Base-by-base conservation (phyloP, 2,329 filamentous ascomycete genomes). In the Stachybotrys echinatus region DNA sequence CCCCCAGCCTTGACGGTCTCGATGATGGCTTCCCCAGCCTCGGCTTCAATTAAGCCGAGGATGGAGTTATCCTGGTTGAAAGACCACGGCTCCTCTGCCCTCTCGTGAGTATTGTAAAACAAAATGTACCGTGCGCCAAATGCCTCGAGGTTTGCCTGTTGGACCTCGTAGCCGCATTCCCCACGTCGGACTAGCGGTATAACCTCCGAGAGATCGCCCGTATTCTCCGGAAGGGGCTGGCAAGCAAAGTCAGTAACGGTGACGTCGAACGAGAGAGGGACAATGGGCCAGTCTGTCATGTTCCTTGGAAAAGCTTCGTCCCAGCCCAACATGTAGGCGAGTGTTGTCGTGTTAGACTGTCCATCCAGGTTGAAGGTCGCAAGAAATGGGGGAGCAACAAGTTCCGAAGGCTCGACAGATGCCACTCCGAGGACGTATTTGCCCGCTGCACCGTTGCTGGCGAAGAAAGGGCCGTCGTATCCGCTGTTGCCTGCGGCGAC, bases 401-500 rank as follows among this genome's bases (percentile, higher is more conserved):
- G 19, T 23, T 46, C 58, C 57, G 18, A 60, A 4, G 61, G 64
- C 19, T 61, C 59, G 38, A 75, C 61, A 0, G 74, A 75, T 20
- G 72, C 74, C 20, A 76, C 67, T 4, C 71, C 65, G 10, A 74
- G 65, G 3, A 73, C 71, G n/a, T 69, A 64, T 23, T 62, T 64
- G 4, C 70, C 73, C 5, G 70, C 66, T 2, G 73, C 65, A 3
- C 72, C 74, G 5, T 63, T 66, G 42, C 63, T 65, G 7, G 65
- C 65, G 23, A 68, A 70, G 57, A 75, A 75, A 0, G 73, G 61
- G 2, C 74, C 74, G 14, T 61, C 56, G 7, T 57, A 57, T n/a
- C 74, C 74, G 6, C 66, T 63, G 48, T 77, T 77, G 23, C 74
- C 74, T 6, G 68, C 71, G 0, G 73, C 65, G 23, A 76, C 66